Conservation (phyloP, 192 early-diverging fungal species). For the Spizellomyces sp. region DNA sequence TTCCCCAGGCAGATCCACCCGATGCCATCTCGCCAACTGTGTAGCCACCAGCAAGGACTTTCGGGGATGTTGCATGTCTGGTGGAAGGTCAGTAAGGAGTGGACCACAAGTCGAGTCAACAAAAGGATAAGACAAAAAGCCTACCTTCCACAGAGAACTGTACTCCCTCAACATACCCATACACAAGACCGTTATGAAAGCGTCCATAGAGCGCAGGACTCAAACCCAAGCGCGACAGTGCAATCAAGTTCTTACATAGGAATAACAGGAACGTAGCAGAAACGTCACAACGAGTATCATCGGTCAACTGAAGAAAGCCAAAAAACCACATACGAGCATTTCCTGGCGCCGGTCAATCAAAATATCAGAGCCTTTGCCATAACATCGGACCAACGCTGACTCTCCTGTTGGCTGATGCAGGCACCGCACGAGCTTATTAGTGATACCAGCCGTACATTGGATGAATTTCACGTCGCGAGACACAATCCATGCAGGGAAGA, state of each 20-base stretch:
- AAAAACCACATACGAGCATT: conserved; percentile 69
- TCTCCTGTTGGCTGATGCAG: conserved; percentile 58
- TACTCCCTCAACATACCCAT: conserved; percentile 81
- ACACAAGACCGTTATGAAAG: conserved; percentile 91
- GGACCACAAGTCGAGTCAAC: no score
- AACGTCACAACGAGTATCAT: no score
- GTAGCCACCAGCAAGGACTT: conserved; percentile 77
- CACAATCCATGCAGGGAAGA: conserved; percentile 43
- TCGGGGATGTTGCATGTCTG: conserved; percentile 73
- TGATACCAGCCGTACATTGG: conserved; percentile 55
- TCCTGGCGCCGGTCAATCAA: conserved; percentile 90
- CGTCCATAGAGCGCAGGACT: conserved; percentile 78
- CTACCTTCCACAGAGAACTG: conserved; percentile 63
- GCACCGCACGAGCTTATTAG: conserved; percentile 69
- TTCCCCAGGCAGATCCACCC: conserved; percentile 52
- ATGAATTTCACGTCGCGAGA: conserved; percentile 32
- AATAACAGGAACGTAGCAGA: no score
- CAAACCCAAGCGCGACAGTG: conserved; percentile 68
- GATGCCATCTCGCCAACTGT: conserved; percentile 82
- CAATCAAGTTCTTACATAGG: conserved; percentile 72
- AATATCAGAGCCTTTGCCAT: conserved; percentile 83
- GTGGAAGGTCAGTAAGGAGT: no score
- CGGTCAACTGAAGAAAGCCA: no score
- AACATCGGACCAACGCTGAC: conserved; percentile 82
- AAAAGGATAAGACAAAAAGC: background rate